Evolutionary conservation across 139 green algal species (phyloP).

Genomic region (Haematococcus lacustris): DNA sequence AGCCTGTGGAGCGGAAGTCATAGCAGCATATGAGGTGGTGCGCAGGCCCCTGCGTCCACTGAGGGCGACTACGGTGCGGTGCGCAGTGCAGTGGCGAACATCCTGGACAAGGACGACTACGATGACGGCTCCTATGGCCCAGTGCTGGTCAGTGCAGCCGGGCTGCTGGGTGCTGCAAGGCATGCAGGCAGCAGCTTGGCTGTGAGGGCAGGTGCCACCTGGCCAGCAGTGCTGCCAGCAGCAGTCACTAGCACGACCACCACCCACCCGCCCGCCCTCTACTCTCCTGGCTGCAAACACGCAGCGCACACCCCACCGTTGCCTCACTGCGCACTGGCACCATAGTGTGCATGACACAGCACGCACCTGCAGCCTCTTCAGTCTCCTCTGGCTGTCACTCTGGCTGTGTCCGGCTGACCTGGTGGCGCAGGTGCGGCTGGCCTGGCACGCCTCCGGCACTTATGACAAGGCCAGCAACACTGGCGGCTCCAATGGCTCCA

Average conservation of each 20-base stretch:
- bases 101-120: slow-evolving; percentile 67
- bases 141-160: slow-evolving; percentile 55
- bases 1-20: no score
- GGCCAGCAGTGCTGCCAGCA: no score
- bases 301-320: no score
- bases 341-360: no score
- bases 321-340: no score
- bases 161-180: slow-evolving; percentile 2
- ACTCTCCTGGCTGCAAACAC: no score
- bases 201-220: background rate
- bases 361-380: no score
- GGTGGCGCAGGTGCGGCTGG: slow-evolving; percentile 33
- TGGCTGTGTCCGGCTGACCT: background rate
- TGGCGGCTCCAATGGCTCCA: slow-evolving; percentile 75
- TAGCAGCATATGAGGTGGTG: no score
- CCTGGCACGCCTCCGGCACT: slow-evolving; percentile 78
- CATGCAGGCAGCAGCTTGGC: background rate
- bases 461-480: slow-evolving; percentile 74
- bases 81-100: slow-evolving; percentile 47
- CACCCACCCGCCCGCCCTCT: no score
- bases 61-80: slow-evolving; percentile 65
- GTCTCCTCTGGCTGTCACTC: background rate
- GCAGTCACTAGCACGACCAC: no score
- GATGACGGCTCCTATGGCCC: slow-evolving; percentile 77
- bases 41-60: background rate